Evolutionary conservation across 73 alveolate genomes (phyloP).

Genomic region (Paramecium biaurelia): DNA sequence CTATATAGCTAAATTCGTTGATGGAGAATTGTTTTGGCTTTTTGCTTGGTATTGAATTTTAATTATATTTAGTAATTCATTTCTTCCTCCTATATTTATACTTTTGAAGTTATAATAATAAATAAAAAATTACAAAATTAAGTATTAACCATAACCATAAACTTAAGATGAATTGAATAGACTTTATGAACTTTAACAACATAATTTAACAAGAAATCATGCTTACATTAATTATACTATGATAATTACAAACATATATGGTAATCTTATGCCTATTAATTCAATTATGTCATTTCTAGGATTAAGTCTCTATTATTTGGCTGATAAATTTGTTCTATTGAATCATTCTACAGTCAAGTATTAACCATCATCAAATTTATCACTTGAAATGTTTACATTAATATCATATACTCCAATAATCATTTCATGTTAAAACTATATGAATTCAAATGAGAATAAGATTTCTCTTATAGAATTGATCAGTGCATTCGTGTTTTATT

Average conservation of each 20-base stretch:
- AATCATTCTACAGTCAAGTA: not conserved
- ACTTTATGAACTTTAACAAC: conserved; percentile 1
- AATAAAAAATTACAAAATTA: not conserved
- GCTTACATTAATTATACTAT: not conserved
- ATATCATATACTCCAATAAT: not conserved
- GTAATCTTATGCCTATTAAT: not conserved
- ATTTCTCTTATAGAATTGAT: not conserved
- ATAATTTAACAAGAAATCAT: not conserved
- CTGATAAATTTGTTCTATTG: not conserved
- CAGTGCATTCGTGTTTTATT: not conserved
- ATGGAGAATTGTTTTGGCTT: not conserved
- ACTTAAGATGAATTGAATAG: not conserved
- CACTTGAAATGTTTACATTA: not conserved
- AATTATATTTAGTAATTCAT: not conserved
- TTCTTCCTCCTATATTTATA: not conserved
- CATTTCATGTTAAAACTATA: not conserved
- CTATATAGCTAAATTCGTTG: not conserved
- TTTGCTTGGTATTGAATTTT: not conserved
- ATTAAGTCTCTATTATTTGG: not conserved
- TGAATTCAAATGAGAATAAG: not conserved
- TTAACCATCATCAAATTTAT: not conserved
- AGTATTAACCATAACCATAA: not conserved
- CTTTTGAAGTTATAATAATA: not conserved
- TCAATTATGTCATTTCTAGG: not conserved
- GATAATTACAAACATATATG: not conserved